Evolutionary conservation across 306 rosid species (phyloP).

Genomic region (Cucurbita ficifolia): DNA sequence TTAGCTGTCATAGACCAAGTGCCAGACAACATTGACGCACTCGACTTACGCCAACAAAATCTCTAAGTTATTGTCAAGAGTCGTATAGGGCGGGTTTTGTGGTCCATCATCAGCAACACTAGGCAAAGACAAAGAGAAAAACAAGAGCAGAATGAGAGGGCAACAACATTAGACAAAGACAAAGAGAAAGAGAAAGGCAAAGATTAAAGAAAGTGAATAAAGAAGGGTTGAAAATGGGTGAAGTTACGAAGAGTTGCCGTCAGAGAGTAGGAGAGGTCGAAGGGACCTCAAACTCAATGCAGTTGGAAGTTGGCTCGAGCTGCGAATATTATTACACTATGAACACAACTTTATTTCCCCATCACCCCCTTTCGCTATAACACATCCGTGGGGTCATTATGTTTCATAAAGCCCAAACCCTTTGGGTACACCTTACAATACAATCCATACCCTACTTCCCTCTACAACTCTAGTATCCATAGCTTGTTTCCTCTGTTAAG

Average conservation of each 20-base stretch:
- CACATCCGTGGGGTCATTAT: slow-evolving; percentile 4
- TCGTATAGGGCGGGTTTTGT: no score
- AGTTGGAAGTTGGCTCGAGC: background rate
- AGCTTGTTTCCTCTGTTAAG: background rate
- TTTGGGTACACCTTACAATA: background rate
- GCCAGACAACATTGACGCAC: no score
- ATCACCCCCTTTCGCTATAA: background rate
- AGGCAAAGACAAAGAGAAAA: background rate
- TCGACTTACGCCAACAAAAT: no score
- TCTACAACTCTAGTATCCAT: background rate
- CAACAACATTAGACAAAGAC: background rate
- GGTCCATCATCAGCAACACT: no score
- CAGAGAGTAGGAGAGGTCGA: background rate
- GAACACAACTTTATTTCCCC: background rate
- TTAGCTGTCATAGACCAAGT: no score
- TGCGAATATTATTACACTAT: background rate
- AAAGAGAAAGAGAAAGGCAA: background rate
- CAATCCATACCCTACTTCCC: background rate
- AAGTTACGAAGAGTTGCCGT: background rate
- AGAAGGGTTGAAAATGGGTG: background rate
- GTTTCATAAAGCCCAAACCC: slow-evolving; percentile 1
- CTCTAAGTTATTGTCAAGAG: no score
- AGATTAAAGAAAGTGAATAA: background rate
- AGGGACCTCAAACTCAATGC: slow-evolving; percentile 1
- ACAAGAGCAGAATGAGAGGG: no score